Percentiles rank a stretch among this genome's conserved stretches.
Evolutionary conservation across 306 rosid genomes (phyloP).

Genomic region (Medicago arabica): DNA sequence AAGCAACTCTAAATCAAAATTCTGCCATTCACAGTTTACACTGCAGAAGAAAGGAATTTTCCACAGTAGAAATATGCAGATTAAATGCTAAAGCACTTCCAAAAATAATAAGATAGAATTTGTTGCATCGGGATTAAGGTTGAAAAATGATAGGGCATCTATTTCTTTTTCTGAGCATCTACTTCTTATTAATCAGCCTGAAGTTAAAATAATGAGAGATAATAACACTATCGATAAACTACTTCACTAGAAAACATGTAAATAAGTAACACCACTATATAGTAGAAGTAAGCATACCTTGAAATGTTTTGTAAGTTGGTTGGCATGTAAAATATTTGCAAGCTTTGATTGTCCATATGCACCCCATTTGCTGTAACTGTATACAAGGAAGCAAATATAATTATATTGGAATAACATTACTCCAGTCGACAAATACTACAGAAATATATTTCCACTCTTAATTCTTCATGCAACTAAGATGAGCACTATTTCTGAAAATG

Average conservation of each 20-base stretch:
- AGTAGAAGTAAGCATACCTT: constrained; percentile 57
- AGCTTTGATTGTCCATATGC: constrained; percentile 98
- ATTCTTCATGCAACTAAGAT: constrained; percentile 20
- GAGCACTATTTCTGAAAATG: background rate
- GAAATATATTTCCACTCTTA: background rate
- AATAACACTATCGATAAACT: constrained; percentile 11
- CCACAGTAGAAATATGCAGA: too few relatives aligned
- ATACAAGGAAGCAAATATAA: constrained; percentile 35
- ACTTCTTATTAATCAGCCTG: too few relatives aligned
- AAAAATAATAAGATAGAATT: too few relatives aligned
- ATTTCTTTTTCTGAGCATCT: too few relatives aligned
- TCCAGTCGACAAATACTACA: constrained; percentile 10
- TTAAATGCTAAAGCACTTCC: too few relatives aligned
- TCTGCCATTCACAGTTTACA: background rate
- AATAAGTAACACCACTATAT: constrained; percentile 20
- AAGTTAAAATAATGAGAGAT: background rate
- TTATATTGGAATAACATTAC: constrained; percentile 13
- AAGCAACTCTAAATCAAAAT: background rate
- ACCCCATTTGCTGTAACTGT: constrained; percentile 65
- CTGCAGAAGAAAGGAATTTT: background rate
- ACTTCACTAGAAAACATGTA: constrained; percentile 27
- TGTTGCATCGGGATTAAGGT: too few relatives aligned
- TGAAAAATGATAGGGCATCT: too few relatives aligned
- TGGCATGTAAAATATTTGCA: constrained; percentile 85
- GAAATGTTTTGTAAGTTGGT: constrained; percentile 68